Conservation (phyloP, 441 rosid species). For the Euphorbia neoarborescens region DNA sequence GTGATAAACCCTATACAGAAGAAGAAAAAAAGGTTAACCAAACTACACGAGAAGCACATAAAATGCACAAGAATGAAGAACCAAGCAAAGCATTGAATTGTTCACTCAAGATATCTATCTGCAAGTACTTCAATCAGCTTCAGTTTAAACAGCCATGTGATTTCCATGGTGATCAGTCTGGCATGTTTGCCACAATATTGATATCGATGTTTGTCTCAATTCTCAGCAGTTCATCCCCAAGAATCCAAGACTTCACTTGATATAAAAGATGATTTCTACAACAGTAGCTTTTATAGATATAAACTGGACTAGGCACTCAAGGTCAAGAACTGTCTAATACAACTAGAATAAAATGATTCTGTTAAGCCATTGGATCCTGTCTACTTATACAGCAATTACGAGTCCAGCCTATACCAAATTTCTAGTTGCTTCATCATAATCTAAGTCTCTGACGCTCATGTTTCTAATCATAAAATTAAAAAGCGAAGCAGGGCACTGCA, state of each 20-base stretch:
- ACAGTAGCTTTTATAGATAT: neutral
- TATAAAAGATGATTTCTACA: neutral
- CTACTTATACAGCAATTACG: neutral
- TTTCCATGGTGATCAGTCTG: neutral
- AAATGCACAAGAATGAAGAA: neutral
- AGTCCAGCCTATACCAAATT: neutral
- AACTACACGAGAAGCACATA: neutral
- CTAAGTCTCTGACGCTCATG: neutral
- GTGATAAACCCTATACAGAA: slow-evolving; percentile 69
- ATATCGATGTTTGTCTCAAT: neutral
- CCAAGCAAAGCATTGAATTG: neutral
- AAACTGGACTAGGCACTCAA: neutral
- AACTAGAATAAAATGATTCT: neutral
- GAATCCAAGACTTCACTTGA: slow-evolving; percentile 5
- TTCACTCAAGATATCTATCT: neutral
- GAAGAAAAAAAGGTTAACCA: slow-evolving; percentile 7
- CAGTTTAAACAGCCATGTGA: neutral
- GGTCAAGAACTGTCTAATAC: neutral
- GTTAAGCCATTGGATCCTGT: neutral
- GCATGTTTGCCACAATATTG: neutral
- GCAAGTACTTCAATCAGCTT: neutral
- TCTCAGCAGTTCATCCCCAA: neutral
- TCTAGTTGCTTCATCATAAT: neutral
- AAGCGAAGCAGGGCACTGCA: neutral
- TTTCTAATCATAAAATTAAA: neutral